Conservation (phyloP, 2,329 filamentous ascomycete species). For the Ophiostoma australiae region DNA sequence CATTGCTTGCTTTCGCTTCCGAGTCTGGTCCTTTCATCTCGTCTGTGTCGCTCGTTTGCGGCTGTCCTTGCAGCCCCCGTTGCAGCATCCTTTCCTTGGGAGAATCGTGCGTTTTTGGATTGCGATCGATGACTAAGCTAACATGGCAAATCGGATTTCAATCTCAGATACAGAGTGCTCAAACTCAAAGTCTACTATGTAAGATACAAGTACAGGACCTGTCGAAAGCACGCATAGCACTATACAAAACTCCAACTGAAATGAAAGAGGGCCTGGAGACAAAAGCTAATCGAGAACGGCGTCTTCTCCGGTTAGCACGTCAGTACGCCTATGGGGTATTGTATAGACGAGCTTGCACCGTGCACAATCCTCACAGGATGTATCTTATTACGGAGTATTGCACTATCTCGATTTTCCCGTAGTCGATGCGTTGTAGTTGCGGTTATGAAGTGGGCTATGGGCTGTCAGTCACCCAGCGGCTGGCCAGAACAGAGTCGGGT, state of each 20-base stretch:
- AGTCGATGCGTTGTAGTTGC: not conserved
- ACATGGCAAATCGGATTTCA: not conserved
- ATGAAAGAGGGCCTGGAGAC: slow-evolving; percentile 1
- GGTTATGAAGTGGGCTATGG: not conserved
- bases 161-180: not conserved
- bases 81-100: not conserved
- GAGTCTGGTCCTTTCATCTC: not conserved
- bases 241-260: not conserved
- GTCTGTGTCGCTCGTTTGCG: not conserved
- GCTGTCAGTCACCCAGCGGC: not conserved
- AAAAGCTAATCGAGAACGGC: slow-evolving; percentile 1
- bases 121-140: not conserved
- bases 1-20: not conserved
- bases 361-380: not conserved
- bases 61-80: not conserved
- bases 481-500: not conserved
- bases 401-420: slow-evolving; percentile 6
- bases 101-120: not conserved
- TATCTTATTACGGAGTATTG: not conserved
- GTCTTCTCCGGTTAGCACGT: slow-evolving; percentile 2
- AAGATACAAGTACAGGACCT: too few species aligned
- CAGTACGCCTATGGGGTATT: not conserved
- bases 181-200: too few species aligned
- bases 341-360: not conserved
- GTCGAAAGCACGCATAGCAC: not conserved